These are phyloP conservation scores for Saccharomycopsis selenospora DNA, from an alignment of 805 yeast species.

Conservation along the genomic window DNA sequence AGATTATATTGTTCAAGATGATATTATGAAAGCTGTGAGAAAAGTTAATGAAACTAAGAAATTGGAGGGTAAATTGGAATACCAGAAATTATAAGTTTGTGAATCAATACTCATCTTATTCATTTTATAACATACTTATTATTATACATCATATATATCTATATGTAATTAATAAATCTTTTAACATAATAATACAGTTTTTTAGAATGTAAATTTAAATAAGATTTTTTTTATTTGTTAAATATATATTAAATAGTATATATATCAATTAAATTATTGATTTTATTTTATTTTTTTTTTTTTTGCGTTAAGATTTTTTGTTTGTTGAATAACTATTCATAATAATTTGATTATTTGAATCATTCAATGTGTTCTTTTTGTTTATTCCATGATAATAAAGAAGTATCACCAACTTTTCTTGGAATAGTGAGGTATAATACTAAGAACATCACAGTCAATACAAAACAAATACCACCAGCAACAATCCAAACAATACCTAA, in stretches of 20 bases:
- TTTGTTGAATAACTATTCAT: too few species aligned
- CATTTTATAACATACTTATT: too few species aligned
- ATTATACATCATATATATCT: too few species aligned
- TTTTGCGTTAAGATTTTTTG: too few species aligned
- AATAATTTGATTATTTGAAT: too few species aligned
- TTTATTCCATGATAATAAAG: conserved; percentile 66
- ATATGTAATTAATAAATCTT: too few species aligned
- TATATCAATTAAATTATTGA: too few species aligned
- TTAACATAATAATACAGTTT: too few species aligned
- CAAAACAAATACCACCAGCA: conserved; percentile 62
- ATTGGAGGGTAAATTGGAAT: conserved; percentile 91
- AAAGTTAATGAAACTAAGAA: conserved; percentile 96
- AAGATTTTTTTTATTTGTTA: too few species aligned
- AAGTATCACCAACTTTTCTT: conserved; percentile 65
- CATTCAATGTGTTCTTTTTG: conserved; percentile 24
- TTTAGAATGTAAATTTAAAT: too few species aligned
- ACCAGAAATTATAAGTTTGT: conserved; percentile 67
- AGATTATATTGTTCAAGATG: conserved; percentile 88
- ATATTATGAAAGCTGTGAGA: conserved; percentile 95
- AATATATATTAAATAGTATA: too few species aligned
- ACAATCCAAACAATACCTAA: conserved; percentile 70
- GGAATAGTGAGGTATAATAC: conserved; percentile 54
- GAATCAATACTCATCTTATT: neutral
- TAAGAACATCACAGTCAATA: conserved; percentile 47
- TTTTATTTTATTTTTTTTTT: too few species aligned